phyloP scores from a whole-genome alignment of 257 asterid genomes.

The Solanum piurae region DNA sequence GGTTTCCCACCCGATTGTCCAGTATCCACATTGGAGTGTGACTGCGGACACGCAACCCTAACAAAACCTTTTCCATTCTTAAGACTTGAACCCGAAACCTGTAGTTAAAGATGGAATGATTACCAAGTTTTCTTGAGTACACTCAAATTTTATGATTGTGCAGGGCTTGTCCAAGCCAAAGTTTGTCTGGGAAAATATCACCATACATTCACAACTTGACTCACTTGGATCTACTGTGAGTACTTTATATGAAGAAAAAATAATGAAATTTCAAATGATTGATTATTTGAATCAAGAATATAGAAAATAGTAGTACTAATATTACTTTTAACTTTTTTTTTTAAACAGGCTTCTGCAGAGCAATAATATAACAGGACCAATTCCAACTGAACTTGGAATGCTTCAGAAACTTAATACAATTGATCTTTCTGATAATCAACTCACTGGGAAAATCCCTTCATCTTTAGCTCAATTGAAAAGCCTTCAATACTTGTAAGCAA shows the following conservation, averaged over 20 bases:
- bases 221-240: slow-evolving; percentile 72
- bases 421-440: slow-evolving; percentile 65
- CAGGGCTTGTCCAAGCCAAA: slow-evolving; percentile 84
- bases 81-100: neutral
- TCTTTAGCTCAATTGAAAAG: slow-evolving; percentile 50
- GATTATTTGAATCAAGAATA: neutral
- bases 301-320: neutral
- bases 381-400: slow-evolving; percentile 69
- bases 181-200: slow-evolving; percentile 70
- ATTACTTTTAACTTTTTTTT: neutral
- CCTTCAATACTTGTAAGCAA: slow-evolving; percentile 70
- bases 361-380: slow-evolving; percentile 61
- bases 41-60: neutral
- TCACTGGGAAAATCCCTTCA: slow-evolving; percentile 63
- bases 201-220: slow-evolving; percentile 66
- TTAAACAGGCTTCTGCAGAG: slow-evolving; percentile 61
- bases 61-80: neutral
- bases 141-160: neutral
- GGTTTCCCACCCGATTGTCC: neutral
- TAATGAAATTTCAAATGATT: neutral
- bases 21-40: neutral
- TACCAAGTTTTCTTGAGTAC: neutral
- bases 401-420: slow-evolving; percentile 56
- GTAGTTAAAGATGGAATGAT: neutral
- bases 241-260: neutral